These are phyloP conservation scores for Inonotus obliquus DNA, from an alignment of 1,284 basidiomycete genomes.

Conservation along the genomic window DNA sequence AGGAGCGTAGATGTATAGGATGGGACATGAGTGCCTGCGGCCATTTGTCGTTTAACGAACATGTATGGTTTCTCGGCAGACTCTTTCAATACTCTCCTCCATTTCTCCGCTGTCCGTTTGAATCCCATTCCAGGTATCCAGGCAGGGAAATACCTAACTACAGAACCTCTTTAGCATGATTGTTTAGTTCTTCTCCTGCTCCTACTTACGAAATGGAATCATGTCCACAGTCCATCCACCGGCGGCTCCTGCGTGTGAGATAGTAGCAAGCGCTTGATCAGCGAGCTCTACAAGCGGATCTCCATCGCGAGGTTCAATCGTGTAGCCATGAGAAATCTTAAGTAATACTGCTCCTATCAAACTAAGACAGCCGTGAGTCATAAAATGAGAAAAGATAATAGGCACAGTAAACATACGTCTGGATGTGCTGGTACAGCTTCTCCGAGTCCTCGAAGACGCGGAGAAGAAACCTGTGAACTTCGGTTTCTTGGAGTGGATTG, in stretches of 20 bases:
- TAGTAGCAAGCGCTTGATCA: conserved; percentile 21
- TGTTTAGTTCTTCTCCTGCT: background rate
- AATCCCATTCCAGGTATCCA: conserved; percentile 48
- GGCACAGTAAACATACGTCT: background rate
- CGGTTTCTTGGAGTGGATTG: conserved; percentile 8
- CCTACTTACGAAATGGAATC: conserved; percentile 28
- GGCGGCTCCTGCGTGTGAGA: conserved; percentile 20
- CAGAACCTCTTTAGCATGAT: background rate
- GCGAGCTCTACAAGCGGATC: conserved; percentile 25
- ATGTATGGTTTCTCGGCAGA: conserved; percentile 35
- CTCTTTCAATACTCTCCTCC: conserved; percentile 28
- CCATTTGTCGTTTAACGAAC: conserved; percentile 40
- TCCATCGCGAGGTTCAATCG: conserved; percentile 23
- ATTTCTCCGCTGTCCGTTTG: conserved; percentile 35
- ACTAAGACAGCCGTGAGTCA: conserved; percentile 21
- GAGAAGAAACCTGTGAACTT: conserved; percentile 13
- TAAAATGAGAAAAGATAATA: background rate
- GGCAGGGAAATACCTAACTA: conserved; percentile 40
- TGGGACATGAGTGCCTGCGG: conserved; percentile 31
- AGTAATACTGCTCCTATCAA: conserved; percentile 28
- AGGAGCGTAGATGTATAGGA: conserved; percentile 36
- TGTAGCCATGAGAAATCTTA: conserved; percentile 31
- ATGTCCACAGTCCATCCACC: conserved; percentile 32
- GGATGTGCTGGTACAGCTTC: conserved; percentile 6
- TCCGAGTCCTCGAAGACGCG: conserved; percentile 5